Base-by-base conservation (phyloP, 331 rosid genomes). In the Telfairia occidentalis region DNA sequence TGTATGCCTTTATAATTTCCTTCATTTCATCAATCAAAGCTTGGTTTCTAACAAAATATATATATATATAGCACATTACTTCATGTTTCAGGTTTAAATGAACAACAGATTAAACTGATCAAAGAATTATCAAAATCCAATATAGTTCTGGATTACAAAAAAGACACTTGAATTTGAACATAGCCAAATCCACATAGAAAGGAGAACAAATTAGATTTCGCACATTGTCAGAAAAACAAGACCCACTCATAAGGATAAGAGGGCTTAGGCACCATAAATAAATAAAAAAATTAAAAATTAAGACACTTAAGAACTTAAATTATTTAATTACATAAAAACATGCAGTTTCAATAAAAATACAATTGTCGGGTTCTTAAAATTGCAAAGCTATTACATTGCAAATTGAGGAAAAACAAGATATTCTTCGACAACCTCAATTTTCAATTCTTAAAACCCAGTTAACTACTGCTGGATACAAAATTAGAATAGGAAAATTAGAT, bases 401-500 rank as follows among this genome's bases (percentile, higher is more conserved):
- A 45, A 29, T 54, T 28, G 16, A 46, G 38, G 29, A 71, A 26
- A n/a, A 71, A 46, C 7, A 15, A 30, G 13, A 71, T 28, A 71
- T 71, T 18, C 23, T 71, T 42, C 26, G 9, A n/a, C 28, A 71
- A 71, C 35, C 42, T 71, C 16, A 48, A 71, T 15, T 67, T 67
- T 48, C 5, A 43, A 26, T 16, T 71, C 34, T 26, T 46, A 71
- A 32, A 29, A 49, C 43, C 30, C 59, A 48, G 29, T 48, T 71
- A 28, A 42, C n/a, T 42, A 21, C 15, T 7, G 60, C 45, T 48
- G 23, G 37, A n/a, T 71, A 42, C 21, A 48, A 30, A 46, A 1
- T 71, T 29, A 55, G 67, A 55, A 42, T 66, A 60, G 69, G 78
- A 38, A 15, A 66, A 53, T 18, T 43, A 46, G 58, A 48, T 29